Evolutionary conservation across 768 basidiomycete genomes (phyloP), one percentile per base, ranked within the genome.

Genomic region (Hydnomerulius pinastri): DNA sequence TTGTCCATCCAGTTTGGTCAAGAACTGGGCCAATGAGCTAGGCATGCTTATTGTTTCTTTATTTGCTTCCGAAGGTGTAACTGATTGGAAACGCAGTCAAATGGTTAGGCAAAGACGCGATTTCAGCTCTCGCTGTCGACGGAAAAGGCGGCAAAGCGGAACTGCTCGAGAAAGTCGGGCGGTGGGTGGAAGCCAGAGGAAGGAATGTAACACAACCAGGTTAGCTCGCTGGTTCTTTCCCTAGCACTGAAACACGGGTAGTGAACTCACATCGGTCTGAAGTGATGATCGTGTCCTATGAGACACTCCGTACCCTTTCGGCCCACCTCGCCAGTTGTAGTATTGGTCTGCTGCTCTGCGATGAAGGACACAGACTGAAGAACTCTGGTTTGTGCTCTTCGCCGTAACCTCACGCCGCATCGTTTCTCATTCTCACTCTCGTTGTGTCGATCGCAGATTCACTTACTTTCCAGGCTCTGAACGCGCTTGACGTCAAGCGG

Each of bases 261-360:
- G 45, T 30, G 8, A 25, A 38, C 46, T 24, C 20, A 46, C 12
- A 21, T 24, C 45, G 18, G 28, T n/a, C 35, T 25, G 0, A 53
- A 95, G 96, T 98, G 38, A 92, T 99, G 90, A 98, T 99, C 56
- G 94, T 97, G 5, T 98, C 97, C 0, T 99, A 99, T 58, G 96
- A 99, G 67, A 96, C 92, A 0, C 78, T 99, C 44, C 84, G 96
- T 17, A 87, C 87, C 4, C 73, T 98, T 11, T 79, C 85, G 7
- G 82, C 70, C 0, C 82, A 95, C 61, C 77, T 98, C 10, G 84
- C 85, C 4, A 81, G 79, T 49, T 92, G 90, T 55, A 83, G 77
- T 44, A 90, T 99, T 40, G 97, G 97, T 2, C 71, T 99, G 13
- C 71, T 99, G n/a, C 81, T 99, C 25, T 96, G 93, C 54, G 96